A percentile compares a stretch with the other conserved stretches of the same genome.
These are phyloP conservation scores for Trichoderma guizhouense DNA, from an alignment of 2,329 filamentous ascomycete genomes.

Conservation along the genomic window DNA sequence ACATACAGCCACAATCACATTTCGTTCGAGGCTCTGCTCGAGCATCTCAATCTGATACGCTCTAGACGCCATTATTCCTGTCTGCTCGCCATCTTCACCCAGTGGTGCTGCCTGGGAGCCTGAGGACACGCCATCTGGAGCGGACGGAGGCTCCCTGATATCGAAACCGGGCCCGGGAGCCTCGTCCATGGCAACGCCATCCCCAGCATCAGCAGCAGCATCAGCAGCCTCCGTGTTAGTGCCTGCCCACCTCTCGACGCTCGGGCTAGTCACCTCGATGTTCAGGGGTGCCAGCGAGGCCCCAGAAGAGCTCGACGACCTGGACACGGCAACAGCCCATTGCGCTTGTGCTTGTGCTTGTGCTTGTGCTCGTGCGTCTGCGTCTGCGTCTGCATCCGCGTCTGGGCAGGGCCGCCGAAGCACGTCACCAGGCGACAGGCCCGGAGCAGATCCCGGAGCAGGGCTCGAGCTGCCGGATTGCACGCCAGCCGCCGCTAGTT, in stretches of 20 bases:
- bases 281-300: neutral
- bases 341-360: neutral
- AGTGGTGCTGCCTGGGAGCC: neutral
- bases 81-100: constrained; percentile 13
- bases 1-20: constrained; percentile 68
- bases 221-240: neutral
- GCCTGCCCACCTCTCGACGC: constrained; percentile 2
- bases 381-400: neutral
- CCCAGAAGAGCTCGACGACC: neutral
- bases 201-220: neutral
- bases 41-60: constrained; percentile 77
- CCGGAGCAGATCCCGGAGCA: neutral
- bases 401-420: neutral
- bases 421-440: constrained; percentile 8
- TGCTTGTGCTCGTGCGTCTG: neutral
- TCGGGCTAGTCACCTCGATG: neutral
- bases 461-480: neutral
- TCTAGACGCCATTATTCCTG: constrained; percentile 43
- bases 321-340: neutral
- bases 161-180: neutral
- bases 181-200: neutral
- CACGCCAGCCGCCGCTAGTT: neutral
- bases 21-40: constrained; percentile 62
- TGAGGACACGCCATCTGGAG: constrained; percentile 8
- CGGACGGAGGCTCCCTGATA: constrained; percentile 12